These are phyloP conservation scores for Penicillium janthinellum DNA, from an alignment of 2,329 filamentous ascomycete species.

Conservation along the genomic window DNA sequence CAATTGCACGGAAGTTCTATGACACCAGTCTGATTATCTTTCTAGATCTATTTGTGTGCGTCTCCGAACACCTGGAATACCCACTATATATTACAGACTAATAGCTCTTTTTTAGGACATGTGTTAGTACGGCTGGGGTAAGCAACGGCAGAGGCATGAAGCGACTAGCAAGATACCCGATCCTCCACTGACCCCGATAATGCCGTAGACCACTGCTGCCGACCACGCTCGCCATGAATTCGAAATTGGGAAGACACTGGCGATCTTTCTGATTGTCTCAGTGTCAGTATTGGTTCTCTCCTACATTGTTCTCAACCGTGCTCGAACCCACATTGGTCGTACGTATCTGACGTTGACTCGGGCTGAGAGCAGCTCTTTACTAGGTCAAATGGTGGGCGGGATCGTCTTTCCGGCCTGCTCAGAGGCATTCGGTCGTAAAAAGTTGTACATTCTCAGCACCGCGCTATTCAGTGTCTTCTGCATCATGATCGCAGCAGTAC, in stretches of 20 bases:
- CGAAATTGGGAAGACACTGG: constrained; percentile 4
- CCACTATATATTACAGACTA: not conserved
- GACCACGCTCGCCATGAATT: constrained; percentile 11
- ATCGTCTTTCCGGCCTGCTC: constrained; percentile 37
- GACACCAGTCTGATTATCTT: constrained; percentile 15
- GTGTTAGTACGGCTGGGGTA: constrained; percentile 17
- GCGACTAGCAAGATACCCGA: too few species aligned
- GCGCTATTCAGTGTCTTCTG: constrained; percentile 27
- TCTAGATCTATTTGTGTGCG: constrained; percentile 14
- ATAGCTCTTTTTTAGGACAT: constrained; percentile 3
- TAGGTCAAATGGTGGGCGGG: constrained; percentile 32
- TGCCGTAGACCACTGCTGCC: not conserved
- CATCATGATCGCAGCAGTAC: constrained; percentile 40
- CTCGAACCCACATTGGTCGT: not conserved
- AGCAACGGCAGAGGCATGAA: constrained; percentile 3
- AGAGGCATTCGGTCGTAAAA: constrained; percentile 37
- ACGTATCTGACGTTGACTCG: not conserved
- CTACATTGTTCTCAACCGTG: not conserved
- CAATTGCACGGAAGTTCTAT: constrained; percentile 11
- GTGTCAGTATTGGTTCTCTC: constrained; percentile 1
- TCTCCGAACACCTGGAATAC: not conserved
- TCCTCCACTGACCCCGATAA: too few species aligned
- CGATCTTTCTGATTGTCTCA: constrained; percentile 16
- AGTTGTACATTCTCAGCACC: constrained; percentile 32
- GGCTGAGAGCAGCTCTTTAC: not conserved